phyloP scores from a whole-genome alignment of 495 filamentous ascomycete genomes.

The Neurospora sp. region DNA sequence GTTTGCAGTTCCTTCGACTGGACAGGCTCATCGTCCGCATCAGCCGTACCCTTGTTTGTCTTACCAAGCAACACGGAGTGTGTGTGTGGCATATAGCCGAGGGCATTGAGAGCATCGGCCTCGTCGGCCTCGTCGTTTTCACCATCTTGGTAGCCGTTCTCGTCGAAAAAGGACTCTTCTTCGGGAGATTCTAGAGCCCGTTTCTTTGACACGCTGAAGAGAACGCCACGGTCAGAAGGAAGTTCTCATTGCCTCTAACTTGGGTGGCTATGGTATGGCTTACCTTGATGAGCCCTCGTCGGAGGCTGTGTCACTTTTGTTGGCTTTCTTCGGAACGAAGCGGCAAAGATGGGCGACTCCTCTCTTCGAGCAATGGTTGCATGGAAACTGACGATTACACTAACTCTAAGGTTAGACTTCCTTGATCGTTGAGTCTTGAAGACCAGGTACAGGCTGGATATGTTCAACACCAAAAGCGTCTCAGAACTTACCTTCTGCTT shows the following conservation, averaged over 20 bases:
- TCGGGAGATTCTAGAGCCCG: constrained; percentile 9
- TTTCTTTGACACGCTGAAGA: constrained; percentile 12
- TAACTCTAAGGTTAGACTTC: constrained; percentile 11
- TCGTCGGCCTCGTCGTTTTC: constrained; percentile 12
- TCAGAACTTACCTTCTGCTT: constrained; percentile 32
- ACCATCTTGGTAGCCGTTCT: constrained; percentile 6
- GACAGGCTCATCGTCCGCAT: constrained; percentile 9
- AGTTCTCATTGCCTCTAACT: not conserved
- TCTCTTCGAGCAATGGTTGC: constrained; percentile 33
- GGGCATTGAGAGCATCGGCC: constrained; percentile 19
- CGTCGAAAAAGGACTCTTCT: constrained; percentile 2
- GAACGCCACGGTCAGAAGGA: constrained; percentile 2
- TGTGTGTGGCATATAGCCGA: constrained; percentile 23
- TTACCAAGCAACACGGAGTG: constrained; percentile 22
- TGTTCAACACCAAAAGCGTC: not conserved
- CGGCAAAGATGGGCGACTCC: constrained; percentile 30
- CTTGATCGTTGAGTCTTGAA: not conserved
- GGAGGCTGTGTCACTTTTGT: constrained; percentile 8
- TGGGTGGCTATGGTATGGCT: not conserved
- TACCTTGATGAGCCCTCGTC: constrained; percentile 10
- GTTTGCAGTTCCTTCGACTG: constrained; percentile 20
- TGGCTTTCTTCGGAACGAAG: constrained; percentile 18
- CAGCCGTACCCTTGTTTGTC: constrained; percentile 6
- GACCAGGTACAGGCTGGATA: not conserved
- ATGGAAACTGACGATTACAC: constrained; percentile 36